Evolutionary conservation across 345 rosid genomes (phyloP).

Genomic region (Salix koriyanagi): DNA sequence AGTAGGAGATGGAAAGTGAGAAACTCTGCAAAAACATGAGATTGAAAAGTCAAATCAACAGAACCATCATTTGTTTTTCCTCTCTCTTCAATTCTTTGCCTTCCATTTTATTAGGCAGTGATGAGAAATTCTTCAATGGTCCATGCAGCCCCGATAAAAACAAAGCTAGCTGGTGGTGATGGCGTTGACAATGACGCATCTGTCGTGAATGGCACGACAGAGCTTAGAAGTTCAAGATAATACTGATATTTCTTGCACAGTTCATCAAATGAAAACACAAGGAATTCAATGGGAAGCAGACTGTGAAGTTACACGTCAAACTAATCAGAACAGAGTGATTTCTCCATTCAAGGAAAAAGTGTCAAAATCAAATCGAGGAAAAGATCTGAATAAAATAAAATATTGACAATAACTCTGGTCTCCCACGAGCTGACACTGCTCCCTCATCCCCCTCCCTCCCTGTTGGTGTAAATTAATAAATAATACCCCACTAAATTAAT

Average conservation of each 20-base stretch:
- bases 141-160: not conserved
- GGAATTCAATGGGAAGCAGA: too few species aligned
- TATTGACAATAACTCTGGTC: not conserved
- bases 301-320: too few species aligned
- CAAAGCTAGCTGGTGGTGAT: not conserved
- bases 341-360: not conserved
- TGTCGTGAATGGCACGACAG: not conserved
- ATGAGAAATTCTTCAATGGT: not conserved
- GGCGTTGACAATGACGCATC: not conserved
- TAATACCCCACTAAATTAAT: not conserved
- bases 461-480: slow-evolving; percentile 7
- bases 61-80: too few species aligned
- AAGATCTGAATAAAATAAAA: not conserved
- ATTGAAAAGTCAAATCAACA: too few species aligned
- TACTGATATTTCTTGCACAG: not conserved
- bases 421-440: not conserved
- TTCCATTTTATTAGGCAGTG: not conserved
- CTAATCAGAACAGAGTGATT: not conserved
- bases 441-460: not conserved
- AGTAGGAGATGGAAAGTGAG: too few species aligned
- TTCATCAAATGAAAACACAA: too few species aligned
- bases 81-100: too few species aligned
- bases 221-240: not conserved
- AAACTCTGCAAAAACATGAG: too few species aligned
- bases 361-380: not conserved